Evolutionary conservation across 192 early-diverging fungal species (phyloP), one percentile per base, ranked within the genome.

Genomic region (Radiomyces spectabilis): DNA sequence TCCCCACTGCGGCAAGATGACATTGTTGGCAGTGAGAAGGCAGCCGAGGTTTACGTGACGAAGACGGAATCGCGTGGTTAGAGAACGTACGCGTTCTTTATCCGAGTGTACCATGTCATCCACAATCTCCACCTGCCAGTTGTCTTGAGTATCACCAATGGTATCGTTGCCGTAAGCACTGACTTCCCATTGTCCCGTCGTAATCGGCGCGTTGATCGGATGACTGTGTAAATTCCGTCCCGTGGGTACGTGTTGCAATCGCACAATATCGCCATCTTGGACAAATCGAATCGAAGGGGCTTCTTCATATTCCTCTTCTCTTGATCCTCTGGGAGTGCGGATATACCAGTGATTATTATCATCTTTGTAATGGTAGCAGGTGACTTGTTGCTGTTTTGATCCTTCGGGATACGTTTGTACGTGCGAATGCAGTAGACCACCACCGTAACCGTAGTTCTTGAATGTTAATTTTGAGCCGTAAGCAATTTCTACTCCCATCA

Each of bases 381-480:
- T 97, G 18, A 99, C 81, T 71, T 99, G 97, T 68, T 99, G 97
- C 69, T 99, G 97, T 71, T 87, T 83, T 9, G 92, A 95, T 27
- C 89, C 87, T 22, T 72, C 72, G 0, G 92, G 93, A 53, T 85
- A 99, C 6, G 71, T 75, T 66, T 95, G 86, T 26, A 83, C 61
- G 65, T 99, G 96, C 27, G 97, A 99, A 64, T 99, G 97, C 46
- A 99, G 80, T 52, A 97, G 65, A 16, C 93, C 97, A 18, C 87
- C 90, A 9, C 91, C 92, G 49, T 81, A 84, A 3, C 79, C 78
- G 42, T 77, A 84, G 44, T 85, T 93, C 57, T 92, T 94, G 18
- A 99, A 26, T 15, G 89, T 85, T 15, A 99, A 71, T 54, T 69
- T 84, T 19, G 94, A 94, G 13, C 94, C 93, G 68, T 82, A 99